Conservation (phyloP, 2,329 filamentous ascomycete species). For the Monilinia vaccinii-corymbosi region DNA sequence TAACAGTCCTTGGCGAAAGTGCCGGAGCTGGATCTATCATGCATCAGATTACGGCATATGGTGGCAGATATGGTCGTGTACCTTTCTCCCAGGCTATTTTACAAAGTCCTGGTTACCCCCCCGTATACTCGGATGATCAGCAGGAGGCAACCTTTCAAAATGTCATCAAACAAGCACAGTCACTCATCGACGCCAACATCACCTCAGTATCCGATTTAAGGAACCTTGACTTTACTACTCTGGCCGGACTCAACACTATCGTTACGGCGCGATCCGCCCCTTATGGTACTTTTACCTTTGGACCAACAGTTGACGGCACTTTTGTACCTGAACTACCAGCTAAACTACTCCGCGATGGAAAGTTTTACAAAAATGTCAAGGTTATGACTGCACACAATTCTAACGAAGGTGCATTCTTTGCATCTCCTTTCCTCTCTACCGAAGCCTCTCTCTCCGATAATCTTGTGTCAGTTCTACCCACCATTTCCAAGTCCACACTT, state of each 20-base stretch:
- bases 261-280: constrained; percentile 14
- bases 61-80: constrained; percentile 30
- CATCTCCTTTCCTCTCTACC: constrained; percentile 25
- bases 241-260: constrained; percentile 16
- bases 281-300: constrained; percentile 36
- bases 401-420: constrained; percentile 31
- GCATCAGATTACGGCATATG: constrained; percentile 46
- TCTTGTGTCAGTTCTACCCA: constrained; percentile 16
- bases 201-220: constrained; percentile 8
- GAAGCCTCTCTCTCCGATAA: constrained; percentile 11
- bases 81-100: constrained; percentile 36
- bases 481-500: constrained; percentile 13
- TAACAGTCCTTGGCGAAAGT: constrained; percentile 43
- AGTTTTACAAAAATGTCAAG: constrained; percentile 36
- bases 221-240: constrained; percentile 7
- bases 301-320: constrained; percentile 38
- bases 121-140: background rate
- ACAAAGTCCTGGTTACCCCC: constrained; percentile 24
- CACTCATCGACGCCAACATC: constrained; percentile 7
- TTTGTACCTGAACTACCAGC: constrained; percentile 40
- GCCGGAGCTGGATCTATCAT: constrained; percentile 45
- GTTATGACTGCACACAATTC: constrained; percentile 39
- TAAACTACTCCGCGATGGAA: constrained; percentile 34
- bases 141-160: constrained; percentile 10
- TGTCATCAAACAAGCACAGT: constrained; percentile 14